phyloP scores from a whole-genome alignment of 1,284 basidiomycete species.

The Athelia psychrophila region DNA sequence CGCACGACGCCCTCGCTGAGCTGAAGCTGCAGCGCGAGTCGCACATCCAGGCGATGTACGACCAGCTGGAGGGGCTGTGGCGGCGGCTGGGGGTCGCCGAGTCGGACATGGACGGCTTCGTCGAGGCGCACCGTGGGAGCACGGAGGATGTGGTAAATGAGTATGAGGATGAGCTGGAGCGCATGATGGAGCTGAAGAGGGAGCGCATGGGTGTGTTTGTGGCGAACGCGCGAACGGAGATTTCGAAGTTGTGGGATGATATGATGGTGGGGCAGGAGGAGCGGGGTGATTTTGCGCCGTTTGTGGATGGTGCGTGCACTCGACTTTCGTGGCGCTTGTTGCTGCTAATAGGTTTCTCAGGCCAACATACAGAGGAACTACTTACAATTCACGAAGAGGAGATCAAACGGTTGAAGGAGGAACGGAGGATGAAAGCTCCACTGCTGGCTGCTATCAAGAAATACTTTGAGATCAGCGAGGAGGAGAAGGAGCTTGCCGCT shows the following conservation, averaged over 20 bases:
- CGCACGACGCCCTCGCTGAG: conserved; percentile 62
- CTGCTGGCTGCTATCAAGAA: conserved; percentile 79
- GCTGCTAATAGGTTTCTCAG: conserved; percentile 35
- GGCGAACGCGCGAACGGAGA: conserved; percentile 78
- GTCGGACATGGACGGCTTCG: conserved; percentile 76
- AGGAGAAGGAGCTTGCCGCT: conserved; percentile 85
- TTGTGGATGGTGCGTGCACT: conserved; percentile 66
- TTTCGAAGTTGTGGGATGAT: conserved; percentile 81
- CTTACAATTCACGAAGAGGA: conserved; percentile 88
- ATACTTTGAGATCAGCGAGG: conserved; percentile 90
- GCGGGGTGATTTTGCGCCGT: conserved; percentile 75
- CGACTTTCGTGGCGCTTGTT: background rate
- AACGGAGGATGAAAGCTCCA: conserved; percentile 74
- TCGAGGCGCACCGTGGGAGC: conserved; percentile 75
- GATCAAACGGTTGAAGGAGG: conserved; percentile 77
- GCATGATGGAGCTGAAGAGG: conserved; percentile 87
- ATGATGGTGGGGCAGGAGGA: conserved; percentile 86
- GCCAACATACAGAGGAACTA: conserved; percentile 88
- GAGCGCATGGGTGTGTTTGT: conserved; percentile 90
- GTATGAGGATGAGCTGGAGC: conserved; percentile 88
- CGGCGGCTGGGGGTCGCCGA: conserved; percentile 71
- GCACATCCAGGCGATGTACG: conserved; percentile 84
- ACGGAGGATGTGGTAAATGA: conserved; percentile 70
- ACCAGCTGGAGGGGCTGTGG: conserved; percentile 83
- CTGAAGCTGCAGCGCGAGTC: conserved; percentile 67